Evolutionary conservation across 495 filamentous ascomycete genomes (phyloP), one percentile per base, ranked within the genome.

Genomic region (Ramalina intermedia): DNA sequence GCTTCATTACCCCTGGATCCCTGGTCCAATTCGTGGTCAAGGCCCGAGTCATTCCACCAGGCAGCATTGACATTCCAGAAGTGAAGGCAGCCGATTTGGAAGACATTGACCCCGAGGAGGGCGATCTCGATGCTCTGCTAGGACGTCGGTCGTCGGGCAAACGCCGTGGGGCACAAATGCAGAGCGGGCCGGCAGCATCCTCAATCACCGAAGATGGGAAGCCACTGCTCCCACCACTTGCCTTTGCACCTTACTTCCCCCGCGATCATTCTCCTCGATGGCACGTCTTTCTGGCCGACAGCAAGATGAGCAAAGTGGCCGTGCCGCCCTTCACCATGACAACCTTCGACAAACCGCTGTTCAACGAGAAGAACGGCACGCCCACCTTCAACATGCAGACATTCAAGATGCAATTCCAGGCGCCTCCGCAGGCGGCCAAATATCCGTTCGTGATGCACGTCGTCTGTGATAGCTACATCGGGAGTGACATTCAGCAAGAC

Each of bases 371-470:
- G 35, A 70, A 72, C 50, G 84, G 82, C 47, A 81, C 81, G 54
- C 86, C 87, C 16, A 94, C 88, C 5, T 96, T 84, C 66, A 79
- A 85, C 53, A 79, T 98, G 67, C 87, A 94, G 64, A 96, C 91
- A 12, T 72, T 96, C 58, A 95, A 94, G 69, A 87, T 93, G 67
- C 91, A 96, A 66, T 98, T 98, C 68, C 85, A 90, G 58, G 89
- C 91, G 17, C 91, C 91, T 44, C 88, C 90, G 27, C 87, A 96
- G 64, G 76, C 84, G 12, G 93, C 88, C 39, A 81, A 87, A 58
- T 96, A 94, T 63, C 84, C 81, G 0, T 98, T 98, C 61, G 79
- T 82, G 27, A 82, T 96, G 84, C 80, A 95, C 62, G 68, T 93
- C 50, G 68, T 96, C 48, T 94, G 87, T 59, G 91, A 96, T 64